Evolutionary conservation across 345 rosid genomes (phyloP).

Genomic region (Excoecaria cochinchinensis): DNA sequence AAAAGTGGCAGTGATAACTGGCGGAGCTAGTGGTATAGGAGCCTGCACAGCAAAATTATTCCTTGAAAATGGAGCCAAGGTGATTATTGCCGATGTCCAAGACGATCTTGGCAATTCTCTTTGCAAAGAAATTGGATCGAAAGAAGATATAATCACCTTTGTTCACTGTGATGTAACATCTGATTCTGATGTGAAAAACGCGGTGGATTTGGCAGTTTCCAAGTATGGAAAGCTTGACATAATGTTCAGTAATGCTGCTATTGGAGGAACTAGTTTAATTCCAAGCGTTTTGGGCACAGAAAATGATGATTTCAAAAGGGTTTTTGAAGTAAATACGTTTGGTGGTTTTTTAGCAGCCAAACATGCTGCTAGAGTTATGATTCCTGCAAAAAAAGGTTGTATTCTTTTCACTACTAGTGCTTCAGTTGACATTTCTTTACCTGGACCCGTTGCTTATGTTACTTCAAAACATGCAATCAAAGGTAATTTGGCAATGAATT

Average conservation of each 20-base stretch:
- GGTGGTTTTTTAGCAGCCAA: too few species aligned
- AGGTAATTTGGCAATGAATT: background rate
- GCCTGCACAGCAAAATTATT: too few species aligned
- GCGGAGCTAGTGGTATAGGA: too few species aligned
- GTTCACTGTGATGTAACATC: background rate
- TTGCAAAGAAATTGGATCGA: too few species aligned
- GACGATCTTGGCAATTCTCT: too few species aligned
- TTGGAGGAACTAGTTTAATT: background rate
- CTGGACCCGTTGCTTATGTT: background rate
- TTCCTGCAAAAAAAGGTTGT: background rate
- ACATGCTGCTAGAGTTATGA: background rate
- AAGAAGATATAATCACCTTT: background rate
- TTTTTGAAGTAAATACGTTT: background rate
- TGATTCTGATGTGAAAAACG: background rate
- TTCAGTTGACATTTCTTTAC: background rate
- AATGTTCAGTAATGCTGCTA: background rate
- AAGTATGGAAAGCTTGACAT: constrained; percentile 1
- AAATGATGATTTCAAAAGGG: background rate
- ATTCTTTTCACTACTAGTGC: background rate
- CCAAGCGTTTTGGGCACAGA: background rate
- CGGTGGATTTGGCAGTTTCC: background rate
- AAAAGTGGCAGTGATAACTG: too few species aligned
- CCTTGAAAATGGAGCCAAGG: too few species aligned
- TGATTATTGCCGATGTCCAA: too few species aligned
- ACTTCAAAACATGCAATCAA: background rate